Evolutionary conservation across 179 eudicot genomes (phyloP), one percentile per base, ranked within the genome.

Genomic region (Monotropa hypopitys): DNA sequence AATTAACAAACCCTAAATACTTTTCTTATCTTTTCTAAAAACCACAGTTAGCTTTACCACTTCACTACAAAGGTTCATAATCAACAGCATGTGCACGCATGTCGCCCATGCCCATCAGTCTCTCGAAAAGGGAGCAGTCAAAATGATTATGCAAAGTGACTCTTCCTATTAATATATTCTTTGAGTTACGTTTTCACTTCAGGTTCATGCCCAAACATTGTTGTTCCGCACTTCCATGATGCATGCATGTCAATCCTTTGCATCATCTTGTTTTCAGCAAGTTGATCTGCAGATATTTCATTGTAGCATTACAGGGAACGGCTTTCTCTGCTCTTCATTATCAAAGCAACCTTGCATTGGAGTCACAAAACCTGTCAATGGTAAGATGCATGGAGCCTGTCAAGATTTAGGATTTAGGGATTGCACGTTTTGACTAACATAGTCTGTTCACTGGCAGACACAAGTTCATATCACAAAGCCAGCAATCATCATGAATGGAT

Each of bases 251-350:
- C 11, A 76, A 65, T 32, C 53, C 40, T n/a, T 23, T 70, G 9
- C 23, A 0, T 5, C 40, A 13, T 42, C 35, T 49, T 74, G 49
- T 18, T 74, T 73, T 59, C 79, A 63, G 42, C 71, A 32, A 38
- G 47, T 45, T 80, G 68, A 73, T 12, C 15, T 53, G 62, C 16
- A 56, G n/a, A 12, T 50, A 16, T 32, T 65, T 35, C 68, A 65
- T 63, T 77, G 71, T 78, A 94, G 98, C 73, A 85, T 94, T 71
- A 85, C 88, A 72, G 98, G 98, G 77, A 94, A 94, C 81, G 74
- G 62, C 51, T 90, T 87, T 84, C 94, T 92, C 10, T 94, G 96
- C 85, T 84, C 88, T 80, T 84, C 94, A 70, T 79, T 85, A 38
- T 90, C 89, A 62, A 76, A 89, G 7, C 85, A 83, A 79, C 78